These are phyloP conservation scores for Chrysosporium queenslandicum DNA, from an alignment of 2,329 filamentous ascomycete genomes.

Conservation along the genomic window DNA sequence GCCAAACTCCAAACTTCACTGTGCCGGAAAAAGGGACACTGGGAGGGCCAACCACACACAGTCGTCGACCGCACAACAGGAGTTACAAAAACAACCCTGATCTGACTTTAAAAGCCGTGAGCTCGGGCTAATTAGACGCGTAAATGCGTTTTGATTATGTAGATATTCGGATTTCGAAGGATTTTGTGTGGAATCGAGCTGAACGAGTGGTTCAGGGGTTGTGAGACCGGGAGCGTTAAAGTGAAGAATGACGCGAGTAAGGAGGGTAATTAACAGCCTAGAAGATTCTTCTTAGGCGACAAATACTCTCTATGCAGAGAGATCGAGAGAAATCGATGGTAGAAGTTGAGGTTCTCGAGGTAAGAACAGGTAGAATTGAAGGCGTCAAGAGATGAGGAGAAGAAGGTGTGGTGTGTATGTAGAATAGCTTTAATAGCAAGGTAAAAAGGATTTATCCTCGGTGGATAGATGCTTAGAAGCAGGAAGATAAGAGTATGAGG, in stretches of 20 bases:
- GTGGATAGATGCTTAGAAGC: too few species aligned
- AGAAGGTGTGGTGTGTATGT: too few species aligned
- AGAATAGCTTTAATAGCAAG: neutral
- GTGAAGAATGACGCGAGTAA: neutral
- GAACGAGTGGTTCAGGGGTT: slow-evolving; percentile 8
- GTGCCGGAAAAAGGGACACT: neutral
- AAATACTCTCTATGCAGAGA: slow-evolving; percentile 1
- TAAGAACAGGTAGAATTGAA: neutral
- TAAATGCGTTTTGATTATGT: slow-evolving; percentile 1
- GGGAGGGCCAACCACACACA: neutral
- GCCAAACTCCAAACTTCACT: neutral
- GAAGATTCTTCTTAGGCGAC: neutral
- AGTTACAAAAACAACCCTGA: neutral
- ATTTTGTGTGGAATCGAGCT: neutral
- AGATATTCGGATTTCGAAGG: neutral
- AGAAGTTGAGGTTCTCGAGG: neutral
- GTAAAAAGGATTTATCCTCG: too few species aligned
- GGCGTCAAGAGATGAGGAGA: neutral
- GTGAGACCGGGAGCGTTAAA: neutral
- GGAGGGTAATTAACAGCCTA: neutral
- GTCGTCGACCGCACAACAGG: slow-evolving; percentile 1
- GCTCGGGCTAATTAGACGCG: neutral
- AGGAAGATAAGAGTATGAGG: neutral
- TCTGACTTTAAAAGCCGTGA: neutral
- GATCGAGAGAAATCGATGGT: neutral